These are phyloP conservation scores for Chenopodium quinoa DNA, from an alignment of 148 eudicot species.

Conservation along the genomic window DNA sequence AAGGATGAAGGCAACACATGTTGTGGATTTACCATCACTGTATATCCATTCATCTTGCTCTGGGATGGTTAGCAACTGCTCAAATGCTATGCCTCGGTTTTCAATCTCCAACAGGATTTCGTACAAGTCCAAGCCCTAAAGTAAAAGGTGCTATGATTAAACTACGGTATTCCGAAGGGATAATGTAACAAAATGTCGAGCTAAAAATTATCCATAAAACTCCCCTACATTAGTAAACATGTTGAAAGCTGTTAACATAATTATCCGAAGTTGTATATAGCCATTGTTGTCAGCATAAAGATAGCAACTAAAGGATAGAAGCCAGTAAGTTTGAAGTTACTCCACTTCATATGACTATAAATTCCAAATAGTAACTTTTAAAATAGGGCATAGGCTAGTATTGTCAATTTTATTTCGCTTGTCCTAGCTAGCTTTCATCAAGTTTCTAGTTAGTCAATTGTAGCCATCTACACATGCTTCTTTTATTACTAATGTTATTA, in stretches of 20 bases:
- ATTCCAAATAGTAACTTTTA: not conserved
- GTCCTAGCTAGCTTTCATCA: not conserved
- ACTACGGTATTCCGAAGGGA: not conserved
- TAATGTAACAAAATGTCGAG: not conserved
- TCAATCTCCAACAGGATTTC: conserved; percentile 77
- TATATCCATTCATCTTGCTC: conserved; percentile 97
- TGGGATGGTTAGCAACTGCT: conserved; percentile 84
- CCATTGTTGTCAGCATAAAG: not conserved
- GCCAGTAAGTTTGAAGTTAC: not conserved
- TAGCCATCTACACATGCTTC: not conserved
- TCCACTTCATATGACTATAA: not conserved
- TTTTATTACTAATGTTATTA: no score
- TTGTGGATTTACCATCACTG: conserved; percentile 95
- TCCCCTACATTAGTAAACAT: not conserved
- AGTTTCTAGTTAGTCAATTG: no score
- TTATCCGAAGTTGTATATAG: not conserved
- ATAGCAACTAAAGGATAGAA: not conserved
- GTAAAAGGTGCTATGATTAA: not conserved
- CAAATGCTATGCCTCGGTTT: conserved; percentile 72
- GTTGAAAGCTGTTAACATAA: no score
- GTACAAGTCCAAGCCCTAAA: conserved; percentile 77
- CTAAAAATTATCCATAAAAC: not conserved
- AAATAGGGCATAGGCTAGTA: not conserved
- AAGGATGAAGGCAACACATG: conserved; percentile 94
- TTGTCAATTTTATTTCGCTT: not conserved